phyloP scores from a whole-genome alignment of 192 early-diverging fungal species.

The Umbelopsis sp. region DNA sequence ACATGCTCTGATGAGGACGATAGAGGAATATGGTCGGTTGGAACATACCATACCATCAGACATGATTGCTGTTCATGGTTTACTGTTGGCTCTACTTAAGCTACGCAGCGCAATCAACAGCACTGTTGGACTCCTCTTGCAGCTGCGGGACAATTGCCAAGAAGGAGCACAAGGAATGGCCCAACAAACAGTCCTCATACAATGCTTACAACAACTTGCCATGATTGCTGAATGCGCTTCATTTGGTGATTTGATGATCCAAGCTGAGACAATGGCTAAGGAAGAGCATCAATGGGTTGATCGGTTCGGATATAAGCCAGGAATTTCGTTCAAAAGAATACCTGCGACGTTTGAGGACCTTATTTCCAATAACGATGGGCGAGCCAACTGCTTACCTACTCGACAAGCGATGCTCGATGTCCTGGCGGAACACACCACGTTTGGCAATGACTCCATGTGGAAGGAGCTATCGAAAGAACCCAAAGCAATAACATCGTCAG shows the following conservation, averaged over 20 bases:
- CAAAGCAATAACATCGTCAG: background rate
- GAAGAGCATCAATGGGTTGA: constrained; percentile 3
- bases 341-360: background rate
- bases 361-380: background rate
- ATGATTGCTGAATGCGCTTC: background rate
- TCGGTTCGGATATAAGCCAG: background rate
- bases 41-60: background rate
- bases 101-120: background rate
- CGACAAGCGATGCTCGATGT: background rate
- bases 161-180: background rate
- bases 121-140: background rate
- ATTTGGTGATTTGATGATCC: constrained; percentile 7
- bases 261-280: background rate
- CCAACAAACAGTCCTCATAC: background rate
- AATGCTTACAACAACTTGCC: background rate
- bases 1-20: background rate
- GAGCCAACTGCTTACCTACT: background rate
- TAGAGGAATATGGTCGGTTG: background rate
- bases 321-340: background rate
- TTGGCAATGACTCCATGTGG: background rate
- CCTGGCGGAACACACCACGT: background rate
- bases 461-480: background rate
- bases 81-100: background rate
- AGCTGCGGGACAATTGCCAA: background rate
- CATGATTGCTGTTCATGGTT: background rate